Evolutionary conservation across 192 early-diverging fungal species (phyloP).

Genomic region (Cladochytrium replicatum): DNA sequence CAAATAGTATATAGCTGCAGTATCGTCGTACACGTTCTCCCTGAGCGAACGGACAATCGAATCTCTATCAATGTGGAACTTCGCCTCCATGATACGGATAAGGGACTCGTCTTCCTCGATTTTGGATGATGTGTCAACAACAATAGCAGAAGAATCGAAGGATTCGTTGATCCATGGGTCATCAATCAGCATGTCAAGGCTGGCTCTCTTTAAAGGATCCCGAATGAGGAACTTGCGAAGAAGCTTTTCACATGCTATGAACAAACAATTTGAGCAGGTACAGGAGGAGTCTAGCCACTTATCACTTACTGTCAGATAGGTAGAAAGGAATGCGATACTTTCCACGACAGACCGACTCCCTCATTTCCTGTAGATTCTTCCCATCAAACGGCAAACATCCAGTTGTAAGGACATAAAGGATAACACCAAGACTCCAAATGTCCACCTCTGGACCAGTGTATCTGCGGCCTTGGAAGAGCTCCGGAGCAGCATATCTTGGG

Average conservation of each 20-base stretch:
- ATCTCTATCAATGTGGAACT: slow-evolving; percentile 43
- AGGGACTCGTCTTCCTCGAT: slow-evolving; percentile 45
- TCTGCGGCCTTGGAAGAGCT: slow-evolving; percentile 62
- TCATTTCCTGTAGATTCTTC: slow-evolving; percentile 75
- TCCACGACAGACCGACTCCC: slow-evolving; percentile 48
- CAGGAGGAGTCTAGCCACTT: slow-evolving; percentile 1
- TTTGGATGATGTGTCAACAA: slow-evolving; percentile 29
- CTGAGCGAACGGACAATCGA: slow-evolving; percentile 34
- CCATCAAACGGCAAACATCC: slow-evolving; percentile 97
- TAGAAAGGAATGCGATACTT: slow-evolving; percentile 57
- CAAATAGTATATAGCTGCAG: slow-evolving; percentile 50
- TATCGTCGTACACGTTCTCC: slow-evolving; percentile 50
- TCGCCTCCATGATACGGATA: slow-evolving; percentile 39
- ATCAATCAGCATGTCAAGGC: slow-evolving; percentile 49
- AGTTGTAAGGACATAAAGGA: slow-evolving; percentile 90
- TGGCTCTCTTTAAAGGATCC: slow-evolving; percentile 45
- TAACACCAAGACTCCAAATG: slow-evolving; percentile 95
- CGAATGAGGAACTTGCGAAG: slow-evolving; percentile 47
- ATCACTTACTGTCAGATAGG: slow-evolving; percentile 35
- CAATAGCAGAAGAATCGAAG: slow-evolving; percentile 39
- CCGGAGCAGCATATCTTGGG: slow-evolving; percentile 52
- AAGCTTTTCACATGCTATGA: slow-evolving; percentile 46
- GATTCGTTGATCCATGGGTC: slow-evolving; percentile 55
- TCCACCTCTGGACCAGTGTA: slow-evolving; percentile 98
- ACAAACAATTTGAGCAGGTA: neutral